Evolutionary conservation across 2,329 filamentous ascomycete species (phyloP).

Genomic region (Neonectria neomacrospora): DNA sequence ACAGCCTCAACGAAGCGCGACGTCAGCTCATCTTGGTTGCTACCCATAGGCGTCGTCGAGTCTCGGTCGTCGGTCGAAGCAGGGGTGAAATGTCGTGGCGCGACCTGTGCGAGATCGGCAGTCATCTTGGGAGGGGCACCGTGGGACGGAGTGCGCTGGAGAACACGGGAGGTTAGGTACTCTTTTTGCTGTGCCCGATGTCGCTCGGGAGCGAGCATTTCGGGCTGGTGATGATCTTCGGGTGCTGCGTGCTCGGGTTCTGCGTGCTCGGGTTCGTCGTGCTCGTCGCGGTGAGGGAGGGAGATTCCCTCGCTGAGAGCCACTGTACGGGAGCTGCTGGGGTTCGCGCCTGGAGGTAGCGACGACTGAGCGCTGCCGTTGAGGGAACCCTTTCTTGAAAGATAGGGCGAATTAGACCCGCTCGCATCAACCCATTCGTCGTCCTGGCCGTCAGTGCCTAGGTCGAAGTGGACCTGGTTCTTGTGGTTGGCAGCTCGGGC

Average conservation of each 20-base stretch:
- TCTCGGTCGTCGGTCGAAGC: slow-evolving; percentile 44
- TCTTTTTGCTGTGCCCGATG: slow-evolving; percentile 66
- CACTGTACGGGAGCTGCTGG: slow-evolving; percentile 50
- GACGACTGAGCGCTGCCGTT: slow-evolving; percentile 62
- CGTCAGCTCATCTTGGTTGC: slow-evolving; percentile 61
- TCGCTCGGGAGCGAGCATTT: slow-evolving; percentile 50
- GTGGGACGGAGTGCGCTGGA: slow-evolving; percentile 72
- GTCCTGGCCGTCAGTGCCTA: slow-evolving; percentile 63
- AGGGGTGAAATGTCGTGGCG: slow-evolving; percentile 52
- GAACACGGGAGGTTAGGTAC: slow-evolving; percentile 73
- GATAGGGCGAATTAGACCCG: slow-evolving; percentile 69
- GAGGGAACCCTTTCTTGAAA: slow-evolving; percentile 59
- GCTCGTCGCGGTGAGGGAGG: slow-evolving; percentile 25
- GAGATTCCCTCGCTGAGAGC: slow-evolving; percentile 46
- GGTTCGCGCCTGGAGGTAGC: slow-evolving; percentile 51
- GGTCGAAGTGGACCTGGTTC: slow-evolving; percentile 70
- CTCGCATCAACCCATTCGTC: slow-evolving; percentile 77
- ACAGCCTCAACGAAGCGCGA: slow-evolving; percentile 69
- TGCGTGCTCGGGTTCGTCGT: not conserved
- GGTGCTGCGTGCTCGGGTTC: slow-evolving; percentile 13
- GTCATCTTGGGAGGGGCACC: slow-evolving; percentile 74
- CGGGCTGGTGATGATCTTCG: slow-evolving; percentile 14
- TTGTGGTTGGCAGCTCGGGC: slow-evolving; percentile 57
- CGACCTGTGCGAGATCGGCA: slow-evolving; percentile 59
- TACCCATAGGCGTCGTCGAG: slow-evolving; percentile 41